Evolutionary conservation across 768 basidiomycete genomes (phyloP).

Genomic region (Hortiboletus campestris): DNA sequence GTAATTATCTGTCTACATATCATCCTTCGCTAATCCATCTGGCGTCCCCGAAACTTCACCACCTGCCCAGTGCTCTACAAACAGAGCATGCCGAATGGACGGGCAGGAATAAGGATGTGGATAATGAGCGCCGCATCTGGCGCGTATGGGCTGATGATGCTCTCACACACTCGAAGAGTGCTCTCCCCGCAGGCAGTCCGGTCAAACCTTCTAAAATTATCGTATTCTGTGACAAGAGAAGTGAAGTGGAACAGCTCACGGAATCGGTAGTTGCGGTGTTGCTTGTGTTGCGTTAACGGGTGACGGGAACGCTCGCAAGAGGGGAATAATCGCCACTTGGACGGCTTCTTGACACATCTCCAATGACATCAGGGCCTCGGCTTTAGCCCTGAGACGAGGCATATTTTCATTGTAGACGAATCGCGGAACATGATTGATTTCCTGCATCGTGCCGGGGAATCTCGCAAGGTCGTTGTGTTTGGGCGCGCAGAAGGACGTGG

Average conservation of each 20-base stretch:
- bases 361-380: conserved; percentile 52
- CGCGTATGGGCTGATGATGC: conserved; percentile 74
- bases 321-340: conserved; percentile 73
- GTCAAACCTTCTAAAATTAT: conserved; percentile 62
- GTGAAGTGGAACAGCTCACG: conserved; percentile 62
- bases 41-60: conserved; percentile 77
- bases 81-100: conserved; percentile 76
- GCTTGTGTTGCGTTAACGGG: conserved; percentile 66
- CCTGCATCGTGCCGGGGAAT: conserved; percentile 80
- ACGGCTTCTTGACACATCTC: conserved; percentile 55
- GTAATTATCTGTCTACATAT: conserved; percentile 56
- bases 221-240: conserved; percentile 79
- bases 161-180: conserved; percentile 27
- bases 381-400: conserved; percentile 71
- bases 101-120: conserved; percentile 77
- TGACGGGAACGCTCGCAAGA: conserved; percentile 50
- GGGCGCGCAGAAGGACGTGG: conserved; percentile 69
- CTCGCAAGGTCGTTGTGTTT: conserved; percentile 74
- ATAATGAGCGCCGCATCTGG: conserved; percentile 72
- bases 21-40: conserved; percentile 71
- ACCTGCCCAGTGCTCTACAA: conserved; percentile 65
- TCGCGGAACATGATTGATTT: conserved; percentile 94
- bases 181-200: conserved; percentile 18
- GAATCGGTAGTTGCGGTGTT: conserved; percentile 53
- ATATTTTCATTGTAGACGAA: conserved; percentile 86